These are phyloP conservation scores for Podaxis sp. DNA, from an alignment of 768 basidiomycete genomes.

Conservation along the genomic window DNA sequence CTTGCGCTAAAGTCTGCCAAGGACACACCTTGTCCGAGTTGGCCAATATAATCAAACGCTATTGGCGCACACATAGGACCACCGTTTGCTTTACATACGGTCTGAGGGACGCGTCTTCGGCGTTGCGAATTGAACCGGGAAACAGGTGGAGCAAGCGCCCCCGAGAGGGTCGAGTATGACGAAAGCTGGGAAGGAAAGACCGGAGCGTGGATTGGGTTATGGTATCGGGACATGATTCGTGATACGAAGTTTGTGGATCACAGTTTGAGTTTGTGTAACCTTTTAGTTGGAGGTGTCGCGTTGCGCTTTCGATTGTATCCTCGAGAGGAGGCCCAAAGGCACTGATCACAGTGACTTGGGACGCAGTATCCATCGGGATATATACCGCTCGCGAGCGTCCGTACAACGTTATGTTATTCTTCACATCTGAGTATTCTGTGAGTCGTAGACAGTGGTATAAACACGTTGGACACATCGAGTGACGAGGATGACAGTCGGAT, in stretches of 20 bases:
- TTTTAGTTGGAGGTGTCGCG: neutral
- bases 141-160: neutral
- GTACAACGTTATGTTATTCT: slow-evolving; percentile 10
- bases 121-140: neutral
- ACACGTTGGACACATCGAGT: neutral
- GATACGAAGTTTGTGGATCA: neutral
- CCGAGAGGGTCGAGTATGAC: slow-evolving; percentile 1
- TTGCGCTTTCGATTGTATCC: neutral
- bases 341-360: neutral
- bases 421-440: slow-evolving; percentile 13
- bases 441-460: slow-evolving; percentile 2
- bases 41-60: slow-evolving; percentile 11
- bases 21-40: slow-evolving; percentile 10
- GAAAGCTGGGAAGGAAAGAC: slow-evolving; percentile 12
- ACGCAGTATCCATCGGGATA: slow-evolving; percentile 10
- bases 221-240: neutral
- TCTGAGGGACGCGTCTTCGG: slow-evolving; percentile 10
- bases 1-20: slow-evolving; percentile 9
- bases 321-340: neutral
- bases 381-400: slow-evolving; percentile 8
- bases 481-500: slow-evolving; percentile 1
- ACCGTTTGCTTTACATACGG: slow-evolving; percentile 4
- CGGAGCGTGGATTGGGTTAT: slow-evolving; percentile 13
- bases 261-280: neutral
- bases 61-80: slow-evolving; percentile 5